Percentiles rank a stretch among this genome's conserved stretches.
phyloP scores from a whole-genome alignment of 495 filamentous ascomycete genomes.

The Podospora bellae-mahoneyi region DNA sequence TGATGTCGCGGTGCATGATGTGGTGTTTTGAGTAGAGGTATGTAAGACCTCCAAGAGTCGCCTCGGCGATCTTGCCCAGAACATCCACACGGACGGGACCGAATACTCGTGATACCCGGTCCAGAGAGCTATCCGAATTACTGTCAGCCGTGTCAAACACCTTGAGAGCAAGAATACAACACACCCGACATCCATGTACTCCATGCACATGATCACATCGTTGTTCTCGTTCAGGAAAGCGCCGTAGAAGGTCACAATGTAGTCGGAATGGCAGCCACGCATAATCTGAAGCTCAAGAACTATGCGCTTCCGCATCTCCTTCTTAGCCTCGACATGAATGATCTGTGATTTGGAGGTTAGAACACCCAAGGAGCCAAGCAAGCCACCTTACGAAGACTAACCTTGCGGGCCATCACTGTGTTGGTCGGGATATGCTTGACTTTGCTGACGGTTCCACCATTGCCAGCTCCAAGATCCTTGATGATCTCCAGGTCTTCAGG shows the following conservation, averaged over 20 bases:
- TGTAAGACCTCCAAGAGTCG: constrained; percentile 86
- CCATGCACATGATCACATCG: constrained; percentile 99
- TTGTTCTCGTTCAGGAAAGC: constrained; percentile 93
- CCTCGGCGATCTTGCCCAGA: constrained; percentile 97
- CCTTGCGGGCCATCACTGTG: constrained; percentile 97
- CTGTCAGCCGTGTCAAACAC: constrained; percentile 34
- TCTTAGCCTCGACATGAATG: constrained; percentile 97
- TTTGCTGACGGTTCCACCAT: constrained; percentile 97
- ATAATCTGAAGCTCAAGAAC: constrained; percentile 95
- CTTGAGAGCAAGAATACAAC: constrained; percentile 25
- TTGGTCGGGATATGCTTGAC: constrained; percentile 92
- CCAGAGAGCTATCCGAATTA: constrained; percentile 66
- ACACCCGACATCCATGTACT: constrained; percentile 99
- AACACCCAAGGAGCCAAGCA: neutral
- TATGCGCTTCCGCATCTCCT: constrained; percentile 92
- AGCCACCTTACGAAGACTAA: constrained; percentile 35
- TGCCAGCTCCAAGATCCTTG: constrained; percentile 92
- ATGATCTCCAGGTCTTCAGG: constrained; percentile 89
- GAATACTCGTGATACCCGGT: constrained; percentile 88
- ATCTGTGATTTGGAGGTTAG: constrained; percentile 54
- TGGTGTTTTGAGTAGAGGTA: constrained; percentile 92
- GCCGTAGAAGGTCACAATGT: constrained; percentile 96
- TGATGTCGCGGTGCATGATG: constrained; percentile 99
- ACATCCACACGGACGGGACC: constrained; percentile 97
- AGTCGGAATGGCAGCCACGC: constrained; percentile 93